A percentile compares a stretch with the other conserved stretches of the same genome.
Evolutionary conservation across 1,139 yeast species (phyloP).

Genomic region (Geotrichum carabidarum): DNA sequence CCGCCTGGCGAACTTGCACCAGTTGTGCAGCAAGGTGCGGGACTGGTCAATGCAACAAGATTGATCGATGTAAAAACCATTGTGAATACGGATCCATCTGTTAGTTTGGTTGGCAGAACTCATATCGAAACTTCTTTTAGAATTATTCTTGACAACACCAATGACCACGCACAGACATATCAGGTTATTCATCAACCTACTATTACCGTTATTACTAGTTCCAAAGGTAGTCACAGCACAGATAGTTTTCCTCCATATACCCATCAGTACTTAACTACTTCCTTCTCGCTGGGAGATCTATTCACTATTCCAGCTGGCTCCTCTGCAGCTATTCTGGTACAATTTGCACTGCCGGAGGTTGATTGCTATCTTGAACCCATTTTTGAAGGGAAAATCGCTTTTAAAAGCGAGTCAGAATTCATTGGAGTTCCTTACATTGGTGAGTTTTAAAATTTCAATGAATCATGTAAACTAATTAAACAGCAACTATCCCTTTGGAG

Average conservation of each 20-base stretch:
- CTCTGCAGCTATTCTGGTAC: not conserved
- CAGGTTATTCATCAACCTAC: not conserved
- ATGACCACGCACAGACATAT: slow-evolving; percentile 6
- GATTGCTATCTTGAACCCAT: slow-evolving; percentile 7
- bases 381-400: slow-evolving; percentile 22
- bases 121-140: not conserved
- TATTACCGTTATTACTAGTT: slow-evolving; percentile 8
- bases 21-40: slow-evolving; percentile 27
- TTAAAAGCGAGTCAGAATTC: slow-evolving; percentile 22
- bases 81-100: slow-evolving; percentile 19
- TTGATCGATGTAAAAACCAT: slow-evolving; percentile 38
- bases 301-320: slow-evolving; percentile 3
- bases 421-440: slow-evolving; percentile 25
- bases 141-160: slow-evolving; percentile 1
- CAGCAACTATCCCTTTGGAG: slow-evolving; percentile 2
- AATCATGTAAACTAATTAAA: not conserved
- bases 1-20: slow-evolving; percentile 19
- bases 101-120: slow-evolving; percentile 17
- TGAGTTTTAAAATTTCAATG: not conserved
- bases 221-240: not conserved
- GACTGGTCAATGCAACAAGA: slow-evolving; percentile 37
- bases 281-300: not conserved
- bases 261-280: slow-evolving; percentile 3
- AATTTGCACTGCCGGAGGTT: slow-evolving; percentile 1
- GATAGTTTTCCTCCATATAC: slow-evolving; percentile 16